Evolutionary conservation across 768 basidiomycete species (phyloP), one percentile per base, ranked within the genome.

Genomic region (Naganishia vaughanmartiniae): DNA sequence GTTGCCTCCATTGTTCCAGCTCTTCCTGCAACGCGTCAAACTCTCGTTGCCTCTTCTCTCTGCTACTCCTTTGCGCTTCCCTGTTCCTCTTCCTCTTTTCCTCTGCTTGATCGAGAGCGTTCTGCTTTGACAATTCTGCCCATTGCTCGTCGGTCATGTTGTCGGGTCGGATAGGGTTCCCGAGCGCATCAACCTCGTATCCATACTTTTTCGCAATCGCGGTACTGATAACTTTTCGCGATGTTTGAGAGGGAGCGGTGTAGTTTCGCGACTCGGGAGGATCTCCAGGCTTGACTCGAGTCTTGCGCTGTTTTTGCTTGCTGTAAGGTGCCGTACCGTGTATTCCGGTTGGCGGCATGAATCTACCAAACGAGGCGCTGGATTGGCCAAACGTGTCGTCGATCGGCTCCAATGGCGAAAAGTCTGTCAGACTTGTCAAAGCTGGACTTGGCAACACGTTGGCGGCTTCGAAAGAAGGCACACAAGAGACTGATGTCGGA

Each of bases 191-290:
- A n/a, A 63, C 42, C 14, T 36, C 30, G 36, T 42, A 42, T 26
- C 60, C 60, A 42, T 63, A 34, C 60, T 63, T 63, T 45, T 63
- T 63, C 3, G 60, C 60, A 21, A 63, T 63, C 11, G 60, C 60
- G 24, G 60, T 42, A 21, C 60, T 63, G 42, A 63, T 63, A 26
- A 26, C 39, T 26, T 63, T 63, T 63, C 60, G 60, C 31, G 60
- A 63, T 26, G 60, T 63, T 30, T 63, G 60, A 2, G 60, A 63
- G n/a, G 60, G 60, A 63, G 60, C 60, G 6, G 60, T 63, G 42
- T 63, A 63, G 36, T 42, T 63, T 36, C 60, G 60, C 36, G n/a
- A 39, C 39, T 63, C 60, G 24, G 60, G 36, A 10, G 60, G 60
- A 17, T 63, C 60, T 63, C 60, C 60, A 17, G 60, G 39, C 39